Evolutionary conservation across 805 yeast genomes (phyloP).

Genomic region (Wickerhamiella spandovensis): DNA sequence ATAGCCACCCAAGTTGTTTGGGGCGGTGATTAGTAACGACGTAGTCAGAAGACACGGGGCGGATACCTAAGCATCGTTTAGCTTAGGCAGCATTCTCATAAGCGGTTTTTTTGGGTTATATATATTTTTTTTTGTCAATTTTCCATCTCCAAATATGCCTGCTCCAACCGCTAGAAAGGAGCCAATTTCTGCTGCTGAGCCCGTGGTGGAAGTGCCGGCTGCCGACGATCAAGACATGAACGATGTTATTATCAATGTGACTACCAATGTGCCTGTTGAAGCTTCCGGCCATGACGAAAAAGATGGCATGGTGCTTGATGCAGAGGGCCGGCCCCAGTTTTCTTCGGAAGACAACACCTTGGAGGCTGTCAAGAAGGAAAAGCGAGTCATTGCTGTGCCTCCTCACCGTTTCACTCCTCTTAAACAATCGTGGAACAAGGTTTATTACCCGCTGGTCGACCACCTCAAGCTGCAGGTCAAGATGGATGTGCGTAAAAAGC

Average conservation of each 20-base stretch:
- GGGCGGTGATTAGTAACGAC: too few species aligned
- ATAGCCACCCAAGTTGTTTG: background rate
- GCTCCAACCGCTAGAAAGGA: conserved; percentile 27
- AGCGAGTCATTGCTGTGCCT: conserved; percentile 84
- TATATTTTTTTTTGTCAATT: background rate
- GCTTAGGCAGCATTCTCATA: too few species aligned
- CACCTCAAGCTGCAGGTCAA: conserved; percentile 90
- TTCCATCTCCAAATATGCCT: conserved; percentile 16
- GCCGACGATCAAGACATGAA: conserved; percentile 11
- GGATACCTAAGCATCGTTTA: too few species aligned
- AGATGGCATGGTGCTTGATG: conserved; percentile 47
- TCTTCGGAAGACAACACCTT: conserved; percentile 55
- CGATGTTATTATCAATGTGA: conserved; percentile 37
- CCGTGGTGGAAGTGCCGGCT: conserved; percentile 3
- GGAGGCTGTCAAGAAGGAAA: conserved; percentile 62
- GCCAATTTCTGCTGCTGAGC: conserved; percentile 10
- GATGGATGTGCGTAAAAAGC: conserved; percentile 71
- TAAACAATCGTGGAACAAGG: conserved; percentile 80
- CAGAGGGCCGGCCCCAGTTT: conserved; percentile 78
- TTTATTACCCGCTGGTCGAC: conserved; percentile 91
- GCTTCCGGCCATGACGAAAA: conserved; percentile 17
- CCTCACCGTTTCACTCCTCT: conserved; percentile 96
- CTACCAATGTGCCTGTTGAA: conserved; percentile 24
- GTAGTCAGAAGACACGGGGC: too few species aligned
- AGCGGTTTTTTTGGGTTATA: too few species aligned